Evolutionary conservation across 1,284 basidiomycete genomes (phyloP).

Genomic region (Trametes versicolor): DNA sequence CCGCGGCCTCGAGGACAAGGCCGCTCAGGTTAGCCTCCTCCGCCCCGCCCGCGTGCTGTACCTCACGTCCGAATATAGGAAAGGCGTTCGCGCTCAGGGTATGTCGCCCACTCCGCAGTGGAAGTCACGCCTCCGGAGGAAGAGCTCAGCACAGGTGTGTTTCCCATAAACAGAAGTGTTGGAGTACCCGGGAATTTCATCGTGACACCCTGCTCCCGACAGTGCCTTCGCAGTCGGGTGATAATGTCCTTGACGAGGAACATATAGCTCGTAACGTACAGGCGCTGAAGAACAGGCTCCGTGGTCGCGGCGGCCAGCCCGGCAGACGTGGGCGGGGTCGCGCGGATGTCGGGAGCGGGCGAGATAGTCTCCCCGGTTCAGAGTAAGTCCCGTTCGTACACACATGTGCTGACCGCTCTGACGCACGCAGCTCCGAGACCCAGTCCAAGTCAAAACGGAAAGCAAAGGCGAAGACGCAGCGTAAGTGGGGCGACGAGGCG

Average conservation of each 20-base stretch:
- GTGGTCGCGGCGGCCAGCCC: constrained; percentile 70
- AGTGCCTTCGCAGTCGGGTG: constrained; percentile 70
- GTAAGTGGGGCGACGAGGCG: constrained; percentile 91
- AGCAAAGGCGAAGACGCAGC: constrained; percentile 77
- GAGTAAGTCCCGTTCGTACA: constrained; percentile 58
- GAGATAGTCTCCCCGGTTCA: constrained; percentile 69
- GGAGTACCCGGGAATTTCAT: neutral
- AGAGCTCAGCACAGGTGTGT: constrained; percentile 64
- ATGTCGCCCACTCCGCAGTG: constrained; percentile 50
- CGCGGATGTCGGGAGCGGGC: constrained; percentile 62
- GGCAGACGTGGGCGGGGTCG: constrained; percentile 62
- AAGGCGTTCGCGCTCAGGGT: constrained; percentile 68
- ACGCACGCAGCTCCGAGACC: constrained; percentile 63
- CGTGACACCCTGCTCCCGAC: neutral
- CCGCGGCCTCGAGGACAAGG: constrained; percentile 79
- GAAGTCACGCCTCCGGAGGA: constrained; percentile 65
- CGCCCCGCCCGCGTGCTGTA: constrained; percentile 13
- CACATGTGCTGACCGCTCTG: constrained; percentile 11
- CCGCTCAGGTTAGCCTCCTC: constrained; percentile 62
- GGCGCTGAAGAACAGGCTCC: constrained; percentile 86
- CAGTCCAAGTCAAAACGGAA: constrained; percentile 59
- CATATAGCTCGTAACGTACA: constrained; percentile 94
- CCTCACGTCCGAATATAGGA: constrained; percentile 56
- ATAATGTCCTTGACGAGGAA: constrained; percentile 78
- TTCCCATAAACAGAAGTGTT: neutral